These are phyloP conservation scores for Gryganskiella cystojenkinii DNA, from an alignment of 192 early-diverging fungal species.

Conservation along the genomic window DNA sequence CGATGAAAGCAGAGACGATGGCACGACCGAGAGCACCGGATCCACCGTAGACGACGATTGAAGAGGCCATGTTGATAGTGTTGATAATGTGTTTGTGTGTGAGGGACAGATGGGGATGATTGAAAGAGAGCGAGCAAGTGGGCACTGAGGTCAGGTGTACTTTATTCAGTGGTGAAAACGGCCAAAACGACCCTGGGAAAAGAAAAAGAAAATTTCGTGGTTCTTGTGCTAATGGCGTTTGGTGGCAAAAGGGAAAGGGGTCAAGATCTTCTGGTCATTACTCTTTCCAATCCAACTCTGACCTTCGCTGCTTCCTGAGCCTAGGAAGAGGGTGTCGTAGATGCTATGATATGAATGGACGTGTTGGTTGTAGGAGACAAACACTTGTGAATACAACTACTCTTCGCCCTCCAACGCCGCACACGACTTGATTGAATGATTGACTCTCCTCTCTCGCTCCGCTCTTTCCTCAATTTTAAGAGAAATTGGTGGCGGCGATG, in stretches of 20 bases:
- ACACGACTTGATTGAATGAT: no score
- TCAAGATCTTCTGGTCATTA: no score
- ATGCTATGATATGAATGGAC: no score
- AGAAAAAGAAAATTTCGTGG: background rate
- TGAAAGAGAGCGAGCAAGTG: background rate
- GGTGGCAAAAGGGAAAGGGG: no score
- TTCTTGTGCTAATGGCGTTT: background rate
- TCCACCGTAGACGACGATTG: conserved; percentile 92
- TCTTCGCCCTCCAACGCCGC: no score
- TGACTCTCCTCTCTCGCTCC: no score
- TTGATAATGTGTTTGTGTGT: background rate
- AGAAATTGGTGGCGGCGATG: conserved; percentile 5
- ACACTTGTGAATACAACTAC: no score
- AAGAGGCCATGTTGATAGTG: conserved; percentile 54
- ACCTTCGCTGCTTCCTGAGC: no score
- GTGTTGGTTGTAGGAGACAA: no score
- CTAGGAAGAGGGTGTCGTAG: no score
- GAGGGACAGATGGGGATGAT: background rate
- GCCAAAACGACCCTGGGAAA: conserved; percentile 4
- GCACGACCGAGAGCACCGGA: conserved; percentile 87
- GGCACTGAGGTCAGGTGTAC: background rate
- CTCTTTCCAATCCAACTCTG: no score
- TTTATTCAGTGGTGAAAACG: no score
- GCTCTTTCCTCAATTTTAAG: background rate
- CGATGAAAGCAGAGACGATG: conserved; percentile 76